phyloP scores from a whole-genome alignment of 495 filamentous ascomycete species.

The Thozetella sp. region DNA sequence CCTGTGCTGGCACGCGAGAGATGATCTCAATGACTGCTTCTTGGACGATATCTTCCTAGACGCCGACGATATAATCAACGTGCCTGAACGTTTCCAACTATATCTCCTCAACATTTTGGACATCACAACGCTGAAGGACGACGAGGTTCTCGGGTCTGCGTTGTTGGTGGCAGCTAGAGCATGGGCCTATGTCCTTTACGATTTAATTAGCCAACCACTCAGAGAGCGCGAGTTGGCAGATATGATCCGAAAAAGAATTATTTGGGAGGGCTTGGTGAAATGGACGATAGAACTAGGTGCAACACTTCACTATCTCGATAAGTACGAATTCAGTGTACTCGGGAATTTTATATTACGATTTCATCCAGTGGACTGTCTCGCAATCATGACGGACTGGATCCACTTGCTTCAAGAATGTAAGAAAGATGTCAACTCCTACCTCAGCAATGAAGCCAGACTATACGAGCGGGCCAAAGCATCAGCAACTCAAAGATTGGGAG shows the following conservation, averaged over 20 bases:
- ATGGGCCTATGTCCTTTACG: not conserved
- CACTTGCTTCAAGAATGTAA: not conserved
- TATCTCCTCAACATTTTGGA: too few species aligned
- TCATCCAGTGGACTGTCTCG: not conserved
- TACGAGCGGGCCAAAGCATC: not conserved
- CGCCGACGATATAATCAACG: too few species aligned
- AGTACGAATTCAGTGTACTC: not conserved
- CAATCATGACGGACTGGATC: not conserved
- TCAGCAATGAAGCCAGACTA: not conserved
- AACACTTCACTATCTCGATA: not conserved
- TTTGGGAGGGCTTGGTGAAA: not conserved
- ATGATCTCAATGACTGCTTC: too few species aligned
- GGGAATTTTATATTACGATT: not conserved
- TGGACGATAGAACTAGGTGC: not conserved
- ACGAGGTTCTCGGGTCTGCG: not conserved
- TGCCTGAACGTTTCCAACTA: too few species aligned
- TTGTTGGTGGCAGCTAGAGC: not conserved
- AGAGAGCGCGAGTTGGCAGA: not conserved
- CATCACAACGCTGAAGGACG: too few species aligned
- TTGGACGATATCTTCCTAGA: too few species aligned
- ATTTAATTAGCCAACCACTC: not conserved
- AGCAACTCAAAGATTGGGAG: not conserved
- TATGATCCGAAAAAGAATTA: not conserved
- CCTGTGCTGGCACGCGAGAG: too few species aligned
- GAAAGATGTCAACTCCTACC: not conserved